Evolutionary conservation across 2,329 filamentous ascomycete genomes (phyloP).

Genomic region (Lasiodiplodia sp.): DNA sequence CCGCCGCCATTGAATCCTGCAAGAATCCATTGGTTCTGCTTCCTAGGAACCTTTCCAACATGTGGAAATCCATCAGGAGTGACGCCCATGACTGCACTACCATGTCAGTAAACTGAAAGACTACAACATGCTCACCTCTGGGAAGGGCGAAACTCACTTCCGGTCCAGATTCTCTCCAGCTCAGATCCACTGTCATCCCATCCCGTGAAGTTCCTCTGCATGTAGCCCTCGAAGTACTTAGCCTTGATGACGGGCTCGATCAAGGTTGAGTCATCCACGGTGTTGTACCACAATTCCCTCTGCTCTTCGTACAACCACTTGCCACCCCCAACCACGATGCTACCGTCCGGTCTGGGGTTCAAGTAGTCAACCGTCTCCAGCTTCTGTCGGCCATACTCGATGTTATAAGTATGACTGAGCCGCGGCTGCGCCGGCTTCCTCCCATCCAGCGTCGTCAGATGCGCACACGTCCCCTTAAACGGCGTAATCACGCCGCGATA

Average conservation of each 20-base stretch:
- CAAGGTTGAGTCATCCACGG: constrained; percentile 40
- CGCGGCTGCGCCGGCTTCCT: constrained; percentile 32
- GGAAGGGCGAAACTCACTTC: constrained; percentile 35
- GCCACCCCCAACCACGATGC: constrained; percentile 56
- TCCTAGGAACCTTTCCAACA: constrained; percentile 32
- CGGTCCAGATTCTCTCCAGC: constrained; percentile 37
- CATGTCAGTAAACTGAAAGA: not conserved
- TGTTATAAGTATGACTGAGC: constrained; percentile 39
- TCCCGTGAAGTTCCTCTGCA: constrained; percentile 37
- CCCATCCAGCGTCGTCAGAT: constrained; percentile 29
- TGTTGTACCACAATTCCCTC: constrained; percentile 53
- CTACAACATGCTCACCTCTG: not conserved
- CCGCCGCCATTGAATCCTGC: constrained; percentile 36
- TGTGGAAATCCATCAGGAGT: constrained; percentile 34
- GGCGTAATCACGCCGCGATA: constrained; percentile 48
- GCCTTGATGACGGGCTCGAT: constrained; percentile 34
- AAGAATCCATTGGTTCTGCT: constrained; percentile 32
- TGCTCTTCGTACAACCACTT: constrained; percentile 44
- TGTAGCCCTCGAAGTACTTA: constrained; percentile 39
- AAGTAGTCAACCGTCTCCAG: constrained; percentile 46
- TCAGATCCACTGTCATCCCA: constrained; percentile 36
- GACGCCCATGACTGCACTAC: constrained; percentile 34
- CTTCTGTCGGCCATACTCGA: constrained; percentile 26
- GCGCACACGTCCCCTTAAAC: constrained; percentile 38
- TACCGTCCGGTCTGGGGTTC: constrained; percentile 54